These are phyloP conservation scores for Acanthamoeba rhysodes DNA, from an alignment of 208 protist species.

Conservation along the genomic window DNA sequence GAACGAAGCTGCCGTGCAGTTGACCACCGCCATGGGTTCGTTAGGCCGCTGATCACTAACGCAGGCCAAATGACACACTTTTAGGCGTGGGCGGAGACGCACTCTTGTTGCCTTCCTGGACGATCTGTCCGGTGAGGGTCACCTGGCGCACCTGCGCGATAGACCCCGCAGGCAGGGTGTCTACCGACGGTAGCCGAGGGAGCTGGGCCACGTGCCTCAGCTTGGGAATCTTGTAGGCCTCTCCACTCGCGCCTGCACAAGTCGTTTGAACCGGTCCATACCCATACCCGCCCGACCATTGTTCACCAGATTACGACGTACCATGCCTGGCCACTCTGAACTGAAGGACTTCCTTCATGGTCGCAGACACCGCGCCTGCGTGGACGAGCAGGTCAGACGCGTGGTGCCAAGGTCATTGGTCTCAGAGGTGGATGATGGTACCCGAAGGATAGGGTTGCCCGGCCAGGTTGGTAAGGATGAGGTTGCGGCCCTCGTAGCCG, in stretches of 20 bases:
- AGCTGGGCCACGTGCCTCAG: neutral
- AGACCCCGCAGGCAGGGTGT: neutral
- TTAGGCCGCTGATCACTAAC: neutral
- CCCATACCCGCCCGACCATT: too few species aligned
- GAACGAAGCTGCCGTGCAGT: neutral
- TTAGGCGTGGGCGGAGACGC: neutral
- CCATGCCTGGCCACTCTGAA: constrained; percentile 26
- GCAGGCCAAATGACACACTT: neutral
- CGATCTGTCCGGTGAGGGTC: neutral
- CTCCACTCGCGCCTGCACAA: neutral
- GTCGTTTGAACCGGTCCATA: too few species aligned
- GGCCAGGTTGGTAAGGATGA: constrained; percentile 32
- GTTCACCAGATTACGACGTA: too few species aligned
- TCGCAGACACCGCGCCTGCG: neutral
- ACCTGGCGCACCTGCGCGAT: constrained; percentile 5
- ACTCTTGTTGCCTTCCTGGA: neutral
- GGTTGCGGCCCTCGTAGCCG: neutral
- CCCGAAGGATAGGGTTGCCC: neutral
- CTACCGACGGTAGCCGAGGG: neutral
- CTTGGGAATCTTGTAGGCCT: constrained; percentile 3
- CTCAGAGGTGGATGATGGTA: neutral
- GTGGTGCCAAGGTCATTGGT: neutral
- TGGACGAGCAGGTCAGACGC: neutral
- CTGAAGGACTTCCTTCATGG: constrained; percentile 29
- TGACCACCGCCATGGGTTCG: neutral